phyloP scores from a whole-genome alignment of 2,329 filamentous ascomycete genomes.

The Leptoxyphium fumago region DNA sequence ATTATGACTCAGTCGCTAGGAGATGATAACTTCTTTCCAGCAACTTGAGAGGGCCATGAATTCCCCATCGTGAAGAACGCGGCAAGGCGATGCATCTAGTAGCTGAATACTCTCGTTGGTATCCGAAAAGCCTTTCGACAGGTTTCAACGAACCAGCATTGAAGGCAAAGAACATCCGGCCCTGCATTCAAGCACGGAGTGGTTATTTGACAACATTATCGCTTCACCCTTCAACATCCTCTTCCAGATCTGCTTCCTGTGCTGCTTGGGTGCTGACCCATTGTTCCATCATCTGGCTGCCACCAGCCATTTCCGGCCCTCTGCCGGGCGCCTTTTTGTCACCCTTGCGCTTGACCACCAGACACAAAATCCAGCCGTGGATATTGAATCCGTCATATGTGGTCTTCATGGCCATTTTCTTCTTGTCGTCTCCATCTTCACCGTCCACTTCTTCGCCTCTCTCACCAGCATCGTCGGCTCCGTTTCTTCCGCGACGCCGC shows the following conservation, averaged over 20 bases:
- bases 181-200: neutral
- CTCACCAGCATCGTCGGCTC: slow-evolving; percentile 1
- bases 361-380: slow-evolving; percentile 79
- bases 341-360: slow-evolving; percentile 66
- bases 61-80: too few relatives aligned
- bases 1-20: too few relatives aligned
- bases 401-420: slow-evolving; percentile 75
- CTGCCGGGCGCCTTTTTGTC: slow-evolving; percentile 22
- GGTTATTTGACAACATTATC: neutral
- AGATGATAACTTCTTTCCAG: too few relatives aligned
- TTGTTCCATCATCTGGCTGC: slow-evolving; percentile 25
- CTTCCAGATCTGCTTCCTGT: slow-evolving; percentile 16
- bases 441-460: slow-evolving; percentile 12
- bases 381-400: slow-evolving; percentile 93
- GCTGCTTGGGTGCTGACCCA: slow-evolving; percentile 25
- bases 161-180: neutral
- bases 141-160: too few relatives aligned
- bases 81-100: too few relatives aligned
- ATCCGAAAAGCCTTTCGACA: too few relatives aligned
- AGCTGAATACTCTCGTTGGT: too few relatives aligned
- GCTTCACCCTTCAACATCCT: slow-evolving; percentile 14
- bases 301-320: slow-evolving; percentile 9
- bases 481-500: slow-evolving; percentile 5
- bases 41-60: too few relatives aligned
- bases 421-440: slow-evolving; percentile 53